These are phyloP conservation scores for Nigrograna mackinnonii DNA, from an alignment of 2,329 filamentous ascomycete species.

Conservation along the genomic window DNA sequence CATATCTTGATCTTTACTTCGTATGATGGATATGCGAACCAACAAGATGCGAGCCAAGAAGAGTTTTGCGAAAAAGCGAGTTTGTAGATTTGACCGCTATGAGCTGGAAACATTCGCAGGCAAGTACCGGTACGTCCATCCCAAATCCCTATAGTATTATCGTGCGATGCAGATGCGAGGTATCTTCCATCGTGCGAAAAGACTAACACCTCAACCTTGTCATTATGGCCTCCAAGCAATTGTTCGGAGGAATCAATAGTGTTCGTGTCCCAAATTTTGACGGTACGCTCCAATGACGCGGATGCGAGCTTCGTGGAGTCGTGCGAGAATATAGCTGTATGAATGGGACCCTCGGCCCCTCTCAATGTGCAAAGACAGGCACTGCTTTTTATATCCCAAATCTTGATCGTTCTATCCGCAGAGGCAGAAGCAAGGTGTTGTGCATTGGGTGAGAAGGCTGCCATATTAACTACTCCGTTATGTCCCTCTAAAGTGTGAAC, in stretches of 20 bases:
- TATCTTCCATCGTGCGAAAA: constrained; percentile 1
- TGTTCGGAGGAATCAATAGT: constrained; percentile 12
- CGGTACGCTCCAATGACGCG: constrained; percentile 13
- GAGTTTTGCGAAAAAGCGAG: constrained; percentile 26
- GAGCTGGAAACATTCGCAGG: constrained; percentile 58
- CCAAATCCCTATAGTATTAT: constrained; percentile 18
- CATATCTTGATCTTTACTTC: constrained; percentile 19
- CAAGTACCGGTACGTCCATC: constrained; percentile 39
- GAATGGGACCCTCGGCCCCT: constrained; percentile 12
- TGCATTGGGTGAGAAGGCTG: constrained; percentile 25
- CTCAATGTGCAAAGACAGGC: constrained; percentile 12
- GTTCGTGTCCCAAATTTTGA: constrained; percentile 19
- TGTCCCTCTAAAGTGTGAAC: constrained; percentile 19
- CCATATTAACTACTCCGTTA: constrained; percentile 6
- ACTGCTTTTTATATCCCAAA: constrained; percentile 51
- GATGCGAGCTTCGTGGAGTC: constrained; percentile 20
- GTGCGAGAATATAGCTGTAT: constrained; percentile 21
- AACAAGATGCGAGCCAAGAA: constrained; percentile 17
- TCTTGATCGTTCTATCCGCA: constrained; percentile 13
- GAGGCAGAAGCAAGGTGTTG: constrained; percentile 18
- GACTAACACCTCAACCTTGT: background rate
- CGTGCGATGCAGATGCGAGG: constrained; percentile 12
- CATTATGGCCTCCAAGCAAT: constrained; percentile 13
- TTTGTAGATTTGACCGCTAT: constrained; percentile 44
- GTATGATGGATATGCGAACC: constrained; percentile 2